These are phyloP conservation scores for Desmodesmus armatus DNA, from an alignment of 139 green algal genomes.

Conservation along the genomic window DNA sequence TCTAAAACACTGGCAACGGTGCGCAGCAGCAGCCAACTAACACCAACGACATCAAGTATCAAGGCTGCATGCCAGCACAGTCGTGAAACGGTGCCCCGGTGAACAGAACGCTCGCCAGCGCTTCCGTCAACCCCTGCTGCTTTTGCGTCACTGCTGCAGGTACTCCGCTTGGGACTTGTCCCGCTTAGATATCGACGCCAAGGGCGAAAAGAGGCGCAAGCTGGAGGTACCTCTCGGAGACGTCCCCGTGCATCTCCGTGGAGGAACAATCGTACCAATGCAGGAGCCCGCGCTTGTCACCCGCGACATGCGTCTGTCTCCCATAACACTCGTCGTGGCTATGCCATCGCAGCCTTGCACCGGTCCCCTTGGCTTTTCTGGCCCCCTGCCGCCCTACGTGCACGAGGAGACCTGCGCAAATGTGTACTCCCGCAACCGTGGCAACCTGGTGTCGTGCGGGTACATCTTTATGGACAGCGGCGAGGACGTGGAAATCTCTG, in stretches of 20 bases:
- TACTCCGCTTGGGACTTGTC: slow-evolving; percentile 46
- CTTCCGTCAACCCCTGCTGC: too few relatives aligned
- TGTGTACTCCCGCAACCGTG: neutral
- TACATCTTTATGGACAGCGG: slow-evolving; percentile 14
- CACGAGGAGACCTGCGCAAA: neutral
- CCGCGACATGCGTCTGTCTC: slow-evolving; percentile 34
- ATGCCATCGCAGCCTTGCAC: neutral
- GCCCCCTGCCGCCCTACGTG: slow-evolving; percentile 13
- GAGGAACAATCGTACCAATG: slow-evolving; percentile 59
- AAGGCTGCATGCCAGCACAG: too few relatives aligned
- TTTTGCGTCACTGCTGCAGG: neutral
- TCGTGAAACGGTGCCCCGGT: too few relatives aligned
- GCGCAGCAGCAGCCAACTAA: too few relatives aligned
- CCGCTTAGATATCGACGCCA: neutral
- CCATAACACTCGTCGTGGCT: slow-evolving; percentile 53
- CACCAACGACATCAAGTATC: too few relatives aligned
- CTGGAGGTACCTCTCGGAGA: slow-evolving; percentile 54
- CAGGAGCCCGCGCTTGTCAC: slow-evolving; percentile 53
- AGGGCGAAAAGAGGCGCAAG: slow-evolving; percentile 1
- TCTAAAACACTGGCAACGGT: too few relatives aligned
- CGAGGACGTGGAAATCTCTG: neutral
- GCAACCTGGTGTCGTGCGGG: slow-evolving; percentile 29
- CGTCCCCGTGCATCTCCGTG: slow-evolving; percentile 55
- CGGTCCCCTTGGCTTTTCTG: neutral
- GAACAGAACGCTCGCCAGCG: too few relatives aligned